These are phyloP conservation scores for Dovyalis caffra DNA, from an alignment of 345 rosid genomes.

Conservation along the genomic window DNA sequence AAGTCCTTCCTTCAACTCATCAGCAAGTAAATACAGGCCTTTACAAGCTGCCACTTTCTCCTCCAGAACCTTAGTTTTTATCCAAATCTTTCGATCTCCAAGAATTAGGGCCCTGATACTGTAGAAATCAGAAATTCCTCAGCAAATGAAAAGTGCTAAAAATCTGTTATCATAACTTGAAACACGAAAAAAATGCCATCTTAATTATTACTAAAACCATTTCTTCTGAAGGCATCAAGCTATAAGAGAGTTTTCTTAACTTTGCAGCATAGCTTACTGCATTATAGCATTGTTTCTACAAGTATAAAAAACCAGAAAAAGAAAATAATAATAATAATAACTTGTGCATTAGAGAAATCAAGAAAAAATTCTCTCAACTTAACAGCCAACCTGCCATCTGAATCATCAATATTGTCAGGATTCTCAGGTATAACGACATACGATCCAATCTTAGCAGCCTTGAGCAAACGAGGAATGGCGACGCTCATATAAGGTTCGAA, in stretches of 20 bases:
- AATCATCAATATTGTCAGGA: background rate
- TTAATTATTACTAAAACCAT: background rate
- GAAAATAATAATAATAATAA: background rate
- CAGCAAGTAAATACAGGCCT: background rate
- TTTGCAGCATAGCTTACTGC: background rate
- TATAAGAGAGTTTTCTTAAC: background rate
- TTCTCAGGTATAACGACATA: background rate
- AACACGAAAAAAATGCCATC: background rate
- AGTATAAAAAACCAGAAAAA: background rate
- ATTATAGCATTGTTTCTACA: background rate
- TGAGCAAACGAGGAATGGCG: slow-evolving; percentile 14
- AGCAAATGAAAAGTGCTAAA: background rate
- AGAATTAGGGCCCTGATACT: background rate
- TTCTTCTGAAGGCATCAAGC: background rate
- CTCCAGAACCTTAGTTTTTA: background rate
- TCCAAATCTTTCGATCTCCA: background rate
- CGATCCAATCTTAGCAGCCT: slow-evolving; percentile 1
- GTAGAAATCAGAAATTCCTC: background rate
- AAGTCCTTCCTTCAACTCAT: slow-evolving; percentile 9
- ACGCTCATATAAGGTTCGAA: slow-evolving; percentile 13
- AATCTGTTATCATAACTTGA: background rate
- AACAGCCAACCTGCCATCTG: slow-evolving; percentile 7
- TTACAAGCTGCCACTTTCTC: slow-evolving; percentile 10
- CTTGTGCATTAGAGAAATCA: background rate
- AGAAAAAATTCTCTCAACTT: background rate